These are phyloP conservation scores for Yueomyces sinensis DNA, from an alignment of 805 yeast genomes.

Conservation along the genomic window DNA sequence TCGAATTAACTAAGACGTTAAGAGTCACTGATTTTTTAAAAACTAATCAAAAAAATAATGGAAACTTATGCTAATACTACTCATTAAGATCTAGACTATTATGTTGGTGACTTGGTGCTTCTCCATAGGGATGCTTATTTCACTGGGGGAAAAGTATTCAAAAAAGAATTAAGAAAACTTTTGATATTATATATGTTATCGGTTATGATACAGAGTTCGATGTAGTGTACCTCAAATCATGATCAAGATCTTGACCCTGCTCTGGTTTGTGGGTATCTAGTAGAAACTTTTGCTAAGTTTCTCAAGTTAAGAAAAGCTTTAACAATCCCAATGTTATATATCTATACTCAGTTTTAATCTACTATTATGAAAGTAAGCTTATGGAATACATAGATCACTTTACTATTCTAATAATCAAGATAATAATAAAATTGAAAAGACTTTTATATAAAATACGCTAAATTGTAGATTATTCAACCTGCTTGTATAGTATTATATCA, in stretches of 20 bases:
- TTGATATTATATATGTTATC: neutral
- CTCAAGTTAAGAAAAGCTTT: too few relatives aligned
- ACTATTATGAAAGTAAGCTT: too few relatives aligned
- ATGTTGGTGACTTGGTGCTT: neutral
- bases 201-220: neutral
- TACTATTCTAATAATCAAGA: too few relatives aligned
- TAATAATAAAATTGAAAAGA: too few relatives aligned
- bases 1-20: neutral
- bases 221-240: neutral
- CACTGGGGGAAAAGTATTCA: too few relatives aligned
- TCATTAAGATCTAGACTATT: neutral
- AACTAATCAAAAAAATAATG: neutral
- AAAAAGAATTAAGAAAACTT: neutral
- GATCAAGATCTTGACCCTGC: neutral
- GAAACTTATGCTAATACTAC: neutral
- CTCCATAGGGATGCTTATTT: neutral
- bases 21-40: neutral
- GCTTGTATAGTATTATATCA: too few relatives aligned
- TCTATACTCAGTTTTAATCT: too few relatives aligned
- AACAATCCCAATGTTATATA: too few relatives aligned
- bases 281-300: neutral
- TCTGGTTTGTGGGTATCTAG: neutral
- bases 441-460: too few relatives aligned
- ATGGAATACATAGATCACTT: too few relatives aligned
- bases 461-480: too few relatives aligned